A percentile compares a stretch with the other conserved stretches of the same genome.
These are phyloP conservation scores for Candida bentonensis DNA, from an alignment of 805 yeast species.

Conservation along the genomic window DNA sequence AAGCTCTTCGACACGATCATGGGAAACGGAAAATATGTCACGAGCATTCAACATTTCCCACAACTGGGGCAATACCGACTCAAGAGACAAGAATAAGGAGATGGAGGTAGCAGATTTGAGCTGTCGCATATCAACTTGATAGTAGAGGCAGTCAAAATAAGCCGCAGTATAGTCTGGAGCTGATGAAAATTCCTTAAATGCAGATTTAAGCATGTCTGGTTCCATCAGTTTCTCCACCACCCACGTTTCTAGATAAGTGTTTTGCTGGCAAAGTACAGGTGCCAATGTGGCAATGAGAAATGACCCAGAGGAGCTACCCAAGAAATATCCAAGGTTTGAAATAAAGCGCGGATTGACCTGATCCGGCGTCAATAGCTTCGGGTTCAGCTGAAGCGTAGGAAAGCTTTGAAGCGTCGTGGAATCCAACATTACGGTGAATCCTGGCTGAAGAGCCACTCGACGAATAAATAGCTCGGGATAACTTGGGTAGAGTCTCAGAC, in stretches of 20 bases:
- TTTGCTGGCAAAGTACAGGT: background rate
- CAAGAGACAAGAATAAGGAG: background rate
- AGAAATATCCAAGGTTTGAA: background rate
- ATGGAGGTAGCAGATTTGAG: background rate
- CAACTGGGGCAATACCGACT: background rate
- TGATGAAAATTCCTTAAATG: background rate
- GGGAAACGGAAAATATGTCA: background rate
- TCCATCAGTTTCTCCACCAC: background rate
- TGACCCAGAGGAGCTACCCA: background rate
- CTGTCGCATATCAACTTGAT: too few relatives aligned
- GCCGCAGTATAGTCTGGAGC: background rate
- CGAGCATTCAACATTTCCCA: background rate
- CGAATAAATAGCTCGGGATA: slow-evolving; percentile 1
- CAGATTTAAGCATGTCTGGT: background rate
- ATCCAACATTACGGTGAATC: background rate
- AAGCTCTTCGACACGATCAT: background rate
- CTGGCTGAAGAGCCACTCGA: background rate
- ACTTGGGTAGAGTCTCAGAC: background rate
- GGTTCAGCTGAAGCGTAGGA: background rate
- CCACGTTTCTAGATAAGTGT: background rate
- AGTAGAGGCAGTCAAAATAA: background rate
- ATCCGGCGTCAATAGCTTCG: background rate
- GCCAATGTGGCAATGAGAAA: background rate
- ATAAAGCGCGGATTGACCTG: background rate
- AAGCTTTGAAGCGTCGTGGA: background rate